Conservation (phyloP, 192 early-diverging fungal species). For the Entomortierella beljakovae region DNA sequence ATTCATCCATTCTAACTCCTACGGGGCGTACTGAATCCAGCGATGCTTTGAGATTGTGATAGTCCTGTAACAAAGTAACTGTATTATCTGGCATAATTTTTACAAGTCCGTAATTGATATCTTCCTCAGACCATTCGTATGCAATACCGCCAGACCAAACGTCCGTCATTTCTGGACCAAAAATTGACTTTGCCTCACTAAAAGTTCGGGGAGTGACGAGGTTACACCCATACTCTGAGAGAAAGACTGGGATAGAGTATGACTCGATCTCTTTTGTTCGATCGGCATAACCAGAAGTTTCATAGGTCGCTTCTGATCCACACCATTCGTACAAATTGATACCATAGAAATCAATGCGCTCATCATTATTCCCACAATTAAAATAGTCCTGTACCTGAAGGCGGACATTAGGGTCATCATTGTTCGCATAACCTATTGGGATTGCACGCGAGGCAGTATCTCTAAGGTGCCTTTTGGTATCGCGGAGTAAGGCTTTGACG, state of each 20-base stretch:
- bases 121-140: constrained; percentile 82
- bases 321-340: constrained; percentile 87
- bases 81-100: constrained; percentile 59
- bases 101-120: constrained; percentile 81
- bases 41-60: constrained; percentile 68
- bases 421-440: constrained; percentile 82
- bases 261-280: constrained; percentile 69
- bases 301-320: constrained; percentile 65
- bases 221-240: constrained; percentile 87
- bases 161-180: constrained; percentile 74
- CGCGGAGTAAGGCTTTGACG: constrained; percentile 77
- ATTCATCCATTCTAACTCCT: constrained; percentile 68
- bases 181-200: constrained; percentile 73
- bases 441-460: constrained; percentile 59
- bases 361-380: constrained; percentile 70
- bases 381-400: constrained; percentile 75
- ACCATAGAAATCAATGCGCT: constrained; percentile 78
- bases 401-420: constrained; percentile 78
- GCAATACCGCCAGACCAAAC: constrained; percentile 78
- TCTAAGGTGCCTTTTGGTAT: constrained; percentile 71
- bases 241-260: constrained; percentile 74
- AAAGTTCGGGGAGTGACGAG: constrained; percentile 73
- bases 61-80: constrained; percentile 63
- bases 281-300: constrained; percentile 75
- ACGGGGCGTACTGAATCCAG: constrained; percentile 64